Evolutionary conservation across 148 eudicot genomes (phyloP), one percentile per base, ranked within the genome.

Genomic region (Pharnaceum exiguum): DNA sequence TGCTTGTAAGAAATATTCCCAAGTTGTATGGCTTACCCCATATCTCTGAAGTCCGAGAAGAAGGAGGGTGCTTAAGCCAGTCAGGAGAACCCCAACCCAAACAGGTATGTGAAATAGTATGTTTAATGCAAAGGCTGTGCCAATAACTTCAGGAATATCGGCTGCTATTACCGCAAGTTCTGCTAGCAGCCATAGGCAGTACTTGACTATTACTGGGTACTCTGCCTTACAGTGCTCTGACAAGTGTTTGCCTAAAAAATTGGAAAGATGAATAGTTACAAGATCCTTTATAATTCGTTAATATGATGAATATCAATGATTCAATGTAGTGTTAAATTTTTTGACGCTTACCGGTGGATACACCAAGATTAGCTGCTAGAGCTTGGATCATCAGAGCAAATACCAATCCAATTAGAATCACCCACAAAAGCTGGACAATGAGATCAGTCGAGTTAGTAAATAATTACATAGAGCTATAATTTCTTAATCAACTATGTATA

Each of bases 351-450:
- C 97, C 95, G 0, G 94, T 87, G 59, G 69, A 71, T 62, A 91
- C 97, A 18, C 95, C 96, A 49, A 91, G 89, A 47, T 91, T 87
- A 23, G 96, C 95, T 5, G 96, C 94, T 10, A 91, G 80, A 16
- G 98, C 85, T 61, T 91, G 98, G 29, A 88, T 91, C 10, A 87
- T 77, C 25, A 88, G 73, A 23, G 98, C 96, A 38, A 91, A 91
- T 8, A 88, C 71, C 56, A 91, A 65, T 54, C 96, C 96, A 28
- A 88, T 73, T 10, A 91, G 79, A 33, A 85, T 81, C 68, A 91
- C 84, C 96, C 96, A 91, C 5, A 87, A 67, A 48, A 91, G 77
- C 97, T 91, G 89, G 40, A 71, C 55, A 10, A 62, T 31, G 4
- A 29, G 32, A 7, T 2, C 10, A 22, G 2, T 1, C 9, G 30